phyloP scores from a whole-genome alignment of 2,329 filamentous ascomycete species.

The Gnomoniopsis smithogilvyi region DNA sequence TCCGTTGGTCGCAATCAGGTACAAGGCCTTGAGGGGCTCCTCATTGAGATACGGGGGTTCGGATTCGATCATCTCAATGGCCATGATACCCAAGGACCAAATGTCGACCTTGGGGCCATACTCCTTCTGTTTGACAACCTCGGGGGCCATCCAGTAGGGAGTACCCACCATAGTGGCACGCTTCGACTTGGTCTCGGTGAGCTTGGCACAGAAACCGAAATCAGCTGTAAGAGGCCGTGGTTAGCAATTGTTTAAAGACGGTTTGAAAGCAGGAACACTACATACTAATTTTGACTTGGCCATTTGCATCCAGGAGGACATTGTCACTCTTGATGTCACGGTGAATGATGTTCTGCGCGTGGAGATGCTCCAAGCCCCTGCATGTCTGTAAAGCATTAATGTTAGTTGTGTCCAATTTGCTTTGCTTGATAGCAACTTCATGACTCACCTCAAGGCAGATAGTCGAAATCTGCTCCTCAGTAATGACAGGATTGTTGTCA shows the following conservation, averaged over 20 bases:
- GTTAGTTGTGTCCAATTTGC: not conserved
- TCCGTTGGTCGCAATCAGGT: conserved; percentile 96
- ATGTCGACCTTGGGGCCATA: conserved; percentile 98
- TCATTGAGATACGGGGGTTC: conserved; percentile 98
- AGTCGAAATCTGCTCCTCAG: conserved; percentile 95
- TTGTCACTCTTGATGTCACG: conserved; percentile 99
- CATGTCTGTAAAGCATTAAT: conserved; percentile 69
- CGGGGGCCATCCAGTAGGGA: conserved; percentile 99
- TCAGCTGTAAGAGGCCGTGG: conserved; percentile 62
- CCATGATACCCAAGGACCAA: conserved; percentile 99
- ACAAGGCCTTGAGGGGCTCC: conserved; percentile 94
- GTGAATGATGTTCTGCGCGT: conserved; percentile 96
- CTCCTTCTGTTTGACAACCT: conserved; percentile 99
- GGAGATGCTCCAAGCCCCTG: conserved; percentile 88
- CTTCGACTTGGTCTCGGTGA: conserved; percentile 95
- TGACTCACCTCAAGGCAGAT: conserved; percentile 86
- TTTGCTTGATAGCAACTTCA: not conserved
- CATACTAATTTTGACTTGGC: conserved; percentile 97
- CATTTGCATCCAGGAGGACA: conserved; percentile 87
- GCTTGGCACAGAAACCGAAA: conserved; percentile 98
- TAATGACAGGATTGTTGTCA: conserved; percentile 92
- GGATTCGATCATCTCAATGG: conserved; percentile 99
- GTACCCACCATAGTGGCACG: conserved; percentile 99
- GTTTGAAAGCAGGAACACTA: conserved; percentile 23
- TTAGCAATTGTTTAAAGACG: conserved; percentile 24